Base-by-base conservation (phyloP, 306 rosid species). In the Prunus mume region DNA sequence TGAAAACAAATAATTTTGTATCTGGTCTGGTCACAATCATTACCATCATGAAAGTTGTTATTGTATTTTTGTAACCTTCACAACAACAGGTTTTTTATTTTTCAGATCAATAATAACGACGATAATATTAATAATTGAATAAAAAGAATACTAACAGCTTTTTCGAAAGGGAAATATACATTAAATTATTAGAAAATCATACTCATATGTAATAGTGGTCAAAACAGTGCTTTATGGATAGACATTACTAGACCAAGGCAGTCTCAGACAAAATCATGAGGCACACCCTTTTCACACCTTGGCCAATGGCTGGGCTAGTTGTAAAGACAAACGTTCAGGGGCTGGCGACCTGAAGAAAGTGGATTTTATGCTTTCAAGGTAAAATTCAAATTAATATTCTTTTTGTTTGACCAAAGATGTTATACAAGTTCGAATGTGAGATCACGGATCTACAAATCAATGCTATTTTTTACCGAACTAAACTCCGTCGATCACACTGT, bases 241-340 rank as follows among this genome's bases (percentile, higher is more conserved):
- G 46, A 43, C 74, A 51, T 19, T 7, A 7, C 9, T 9, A 30
- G 62, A 70, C 64, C 74, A 55, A 27, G 58, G 68, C 69, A 47
- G 60, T 61, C 43, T 30, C 63, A 67, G 83, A 66, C 79, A 79
- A 58, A 79, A 79, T 79, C 79, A 79, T 79, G 73, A 38, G 83
- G 41, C 76, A 15, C 54, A 49, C 49, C 62, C 51, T 65, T 73
- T 79, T 73, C 75, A 73, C 63, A 57, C 79, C 58, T 25, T 28
- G 38, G 60, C 60, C 52, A 62, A 65, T 43, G 68, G 15, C 25
- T 25, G 38, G 71, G 60, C 43, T 66, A 2, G 22, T 60, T 15
- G 38, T 20, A 63, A 74, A 62, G 45, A 51, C 45, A 74, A 34
- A 9, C 24, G 56, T 63, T 65, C 49, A 14, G 34, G 19, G 3